Evolutionary conservation across 1,139 yeast species (phyloP).

Genomic region (Saccharomyces pastorianus): DNA sequence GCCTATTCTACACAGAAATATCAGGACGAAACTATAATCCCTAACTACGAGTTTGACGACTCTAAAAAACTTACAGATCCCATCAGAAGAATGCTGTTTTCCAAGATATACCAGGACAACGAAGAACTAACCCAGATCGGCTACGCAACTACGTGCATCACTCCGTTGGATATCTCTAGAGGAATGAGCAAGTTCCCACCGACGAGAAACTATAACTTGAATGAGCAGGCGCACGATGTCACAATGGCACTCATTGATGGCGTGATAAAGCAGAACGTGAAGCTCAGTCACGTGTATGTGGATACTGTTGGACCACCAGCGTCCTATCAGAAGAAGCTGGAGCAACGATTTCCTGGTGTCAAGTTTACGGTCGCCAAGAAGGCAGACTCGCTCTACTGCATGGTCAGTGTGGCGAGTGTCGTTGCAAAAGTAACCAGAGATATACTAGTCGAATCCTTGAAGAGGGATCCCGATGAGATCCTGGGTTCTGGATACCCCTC

Average conservation of each 20-base stretch:
- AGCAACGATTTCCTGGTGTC: slow-evolving; percentile 57
- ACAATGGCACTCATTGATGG: slow-evolving; percentile 69
- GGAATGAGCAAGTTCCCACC: slow-evolving; percentile 72
- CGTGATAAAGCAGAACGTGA: slow-evolving; percentile 53
- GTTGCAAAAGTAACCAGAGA: slow-evolving; percentile 97
- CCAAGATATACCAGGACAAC: slow-evolving; percentile 44
- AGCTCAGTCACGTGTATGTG: slow-evolving; percentile 63
- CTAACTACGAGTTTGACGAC: slow-evolving; percentile 76
- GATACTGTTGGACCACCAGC: slow-evolving; percentile 97
- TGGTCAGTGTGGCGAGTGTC: slow-evolving; percentile 93
- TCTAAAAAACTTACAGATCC: slow-evolving; percentile 78
- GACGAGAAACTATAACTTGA: slow-evolving; percentile 62
- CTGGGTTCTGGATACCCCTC: slow-evolving; percentile 90
- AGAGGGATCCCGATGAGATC: slow-evolving; percentile 16
- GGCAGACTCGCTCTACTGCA: slow-evolving; percentile 90
- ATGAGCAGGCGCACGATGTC: slow-evolving; percentile 93
- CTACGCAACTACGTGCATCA: slow-evolving; percentile 79
- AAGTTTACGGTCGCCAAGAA: slow-evolving; percentile 85
- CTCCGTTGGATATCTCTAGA: slow-evolving; percentile 77
- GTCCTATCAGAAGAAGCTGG: slow-evolving; percentile 69
- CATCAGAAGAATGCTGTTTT: slow-evolving; percentile 54
- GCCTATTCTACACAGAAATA: slow-evolving; percentile 62
- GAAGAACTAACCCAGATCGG: slow-evolving; percentile 59
- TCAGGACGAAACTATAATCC: slow-evolving; percentile 41
- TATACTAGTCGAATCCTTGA: slow-evolving; percentile 43